Evolutionary conservation across 225 moss, liverwort and hornwort genomes (phyloP), one percentile per base, ranked within the genome.

Genomic region (Polytrichum commune): DNA sequence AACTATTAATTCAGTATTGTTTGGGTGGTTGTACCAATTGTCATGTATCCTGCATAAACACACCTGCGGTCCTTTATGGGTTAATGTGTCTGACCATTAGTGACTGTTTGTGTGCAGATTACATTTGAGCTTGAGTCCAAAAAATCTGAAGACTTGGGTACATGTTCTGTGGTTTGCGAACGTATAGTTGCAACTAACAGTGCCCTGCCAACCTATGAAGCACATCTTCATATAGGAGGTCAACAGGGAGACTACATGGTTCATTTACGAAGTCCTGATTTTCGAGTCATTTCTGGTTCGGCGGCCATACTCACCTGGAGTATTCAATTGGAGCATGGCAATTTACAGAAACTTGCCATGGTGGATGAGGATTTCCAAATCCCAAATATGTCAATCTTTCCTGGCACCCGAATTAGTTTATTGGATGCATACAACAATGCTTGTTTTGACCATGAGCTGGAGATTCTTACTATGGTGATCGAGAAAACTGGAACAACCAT

Each of bases 251-350:
- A 60, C 26, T 78, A 82, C 32, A 64, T 53, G 16, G 53, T 82
- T 1, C 27, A 53, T 20, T 67, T 78, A n/a, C 55, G 55, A 19
- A 63, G 74, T 33, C 57, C 60, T 0, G 71, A 19, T 33, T 5
- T 82, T 0, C 60, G 72, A 22, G 74, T 67, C 4, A 71, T 74
- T 2, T 78, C 71, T 0, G 82, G 82, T 22, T 82, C 78, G 19
- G 68, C 68, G 3, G 82, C 74, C 28, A 27, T 77, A 22, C 19
- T 82, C 46, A 74, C 71, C 55, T 82, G 82, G 82, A 68, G 67
- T 54, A 74, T 78, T 3, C 22, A 54, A 35, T 46, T 82, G 56
- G 71, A 82, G 27, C 77, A 74, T 72, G 82, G 82, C 27, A 58
- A 32, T 38, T 67, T 78, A 19, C 29, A 30, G 5, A 53, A 63